Percentiles rank a stretch among this genome's conserved stretches.
Conservation (phyloP, 2,329 filamentous ascomycete species). For the Fusarium sp. region DNA sequence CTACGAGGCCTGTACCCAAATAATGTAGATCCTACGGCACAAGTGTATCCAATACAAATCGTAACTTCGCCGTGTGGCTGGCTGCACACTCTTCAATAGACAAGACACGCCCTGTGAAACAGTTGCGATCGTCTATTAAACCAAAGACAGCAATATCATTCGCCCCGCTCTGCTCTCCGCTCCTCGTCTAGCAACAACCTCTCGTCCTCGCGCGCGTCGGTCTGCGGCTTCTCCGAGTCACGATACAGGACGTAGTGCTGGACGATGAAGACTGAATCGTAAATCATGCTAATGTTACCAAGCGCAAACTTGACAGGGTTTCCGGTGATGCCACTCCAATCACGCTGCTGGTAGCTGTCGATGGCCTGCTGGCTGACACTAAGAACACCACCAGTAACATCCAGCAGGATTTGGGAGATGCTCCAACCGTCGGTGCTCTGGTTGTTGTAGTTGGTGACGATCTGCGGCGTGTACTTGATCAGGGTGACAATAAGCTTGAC, state of each 20-base stretch:
- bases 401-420: constrained; percentile 85
- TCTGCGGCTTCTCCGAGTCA: constrained; percentile 20
- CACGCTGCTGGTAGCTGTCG: constrained; percentile 84
- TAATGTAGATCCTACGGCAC: constrained; percentile 5
- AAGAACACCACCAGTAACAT: constrained; percentile 83
- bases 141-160: not conserved
- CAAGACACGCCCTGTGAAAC: not conserved
- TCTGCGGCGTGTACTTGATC: constrained; percentile 93
- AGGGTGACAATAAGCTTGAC: constrained; percentile 90
- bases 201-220: constrained; percentile 39
- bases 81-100: not conserved
- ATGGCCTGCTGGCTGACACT: constrained; percentile 85
- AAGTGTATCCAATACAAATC: constrained; percentile 18
- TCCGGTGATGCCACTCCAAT: constrained; percentile 91
- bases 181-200: constrained; percentile 50
- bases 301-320: constrained; percentile 93
- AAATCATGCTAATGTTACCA: constrained; percentile 86
- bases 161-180: constrained; percentile 41
- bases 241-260: constrained; percentile 90
- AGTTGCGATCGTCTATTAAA: not conserved
- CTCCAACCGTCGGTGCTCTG: constrained; percentile 90
- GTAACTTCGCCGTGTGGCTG: not conserved
- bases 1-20: constrained; percentile 8
- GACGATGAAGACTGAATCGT: constrained; percentile 85
- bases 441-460: constrained; percentile 84